Conservation (phyloP, 306 rosid species). For the Castanea crenata region DNA sequence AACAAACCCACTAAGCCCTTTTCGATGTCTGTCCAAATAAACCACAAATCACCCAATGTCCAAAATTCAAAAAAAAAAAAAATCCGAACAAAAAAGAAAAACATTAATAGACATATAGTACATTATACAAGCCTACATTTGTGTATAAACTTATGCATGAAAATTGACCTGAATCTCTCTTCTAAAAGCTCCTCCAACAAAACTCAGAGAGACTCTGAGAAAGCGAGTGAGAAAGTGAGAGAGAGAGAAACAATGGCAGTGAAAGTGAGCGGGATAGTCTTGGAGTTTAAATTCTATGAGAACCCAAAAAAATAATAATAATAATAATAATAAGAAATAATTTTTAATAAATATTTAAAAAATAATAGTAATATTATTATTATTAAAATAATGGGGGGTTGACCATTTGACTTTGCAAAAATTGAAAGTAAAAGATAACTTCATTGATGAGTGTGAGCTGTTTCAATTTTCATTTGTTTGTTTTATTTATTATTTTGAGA, state of each 20-base stretch:
- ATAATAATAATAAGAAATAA: not conserved
- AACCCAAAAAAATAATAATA: not conserved
- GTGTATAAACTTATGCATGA: not conserved
- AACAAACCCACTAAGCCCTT: conserved; percentile 27
- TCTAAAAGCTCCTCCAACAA: conserved; percentile 31
- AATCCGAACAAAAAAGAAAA: conserved; percentile 5
- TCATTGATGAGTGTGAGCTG: not conserved
- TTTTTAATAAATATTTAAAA: not conserved
- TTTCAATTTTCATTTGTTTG: not conserved
- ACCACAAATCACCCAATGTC: conserved; percentile 1
- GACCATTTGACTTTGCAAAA: conserved; percentile 17
- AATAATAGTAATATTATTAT: not conserved
- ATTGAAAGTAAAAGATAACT: not conserved
- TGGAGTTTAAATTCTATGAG: conserved; percentile 15
- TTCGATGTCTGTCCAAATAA: not conserved
- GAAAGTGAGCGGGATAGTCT: conserved; percentile 17
- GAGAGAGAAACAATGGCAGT: not conserved
- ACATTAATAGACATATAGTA: not conserved
- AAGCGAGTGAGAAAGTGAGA: not conserved
- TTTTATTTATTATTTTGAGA: not conserved
- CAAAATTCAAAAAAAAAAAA: not conserved
- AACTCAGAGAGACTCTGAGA: conserved; percentile 27
- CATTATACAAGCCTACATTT: not conserved
- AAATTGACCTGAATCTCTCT: conserved; percentile 55
- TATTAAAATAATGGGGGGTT: not conserved